phyloP scores from a whole-genome alignment of 208 protist species.

The Crithidia thermophila region DNA sequence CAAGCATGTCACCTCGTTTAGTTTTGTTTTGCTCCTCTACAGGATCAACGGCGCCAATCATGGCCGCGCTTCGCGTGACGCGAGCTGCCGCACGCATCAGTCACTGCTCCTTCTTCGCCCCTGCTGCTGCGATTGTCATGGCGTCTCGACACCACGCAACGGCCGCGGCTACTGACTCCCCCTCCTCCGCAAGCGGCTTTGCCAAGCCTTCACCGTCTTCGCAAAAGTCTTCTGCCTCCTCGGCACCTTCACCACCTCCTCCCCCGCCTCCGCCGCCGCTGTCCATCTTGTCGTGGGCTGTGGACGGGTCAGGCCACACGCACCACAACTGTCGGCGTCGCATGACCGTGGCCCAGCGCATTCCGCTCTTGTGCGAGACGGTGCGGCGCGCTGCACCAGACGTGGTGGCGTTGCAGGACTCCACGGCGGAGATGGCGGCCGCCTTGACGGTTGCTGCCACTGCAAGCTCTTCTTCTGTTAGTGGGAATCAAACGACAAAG shows the following conservation, averaged over 20 bases:
- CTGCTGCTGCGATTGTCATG: no score
- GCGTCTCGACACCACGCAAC: no score
- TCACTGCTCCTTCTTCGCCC: no score
- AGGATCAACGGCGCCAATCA: no score
- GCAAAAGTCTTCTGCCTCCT: background rate
- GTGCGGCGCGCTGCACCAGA: constrained; percentile 51
- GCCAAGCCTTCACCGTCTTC: background rate
- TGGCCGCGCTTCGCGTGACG: no score
- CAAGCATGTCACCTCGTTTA: no score
- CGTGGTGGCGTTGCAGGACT: constrained; percentile 85
- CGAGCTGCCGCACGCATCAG: no score
- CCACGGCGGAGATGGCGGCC: constrained; percentile 46
- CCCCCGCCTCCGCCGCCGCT: constrained; percentile 43
- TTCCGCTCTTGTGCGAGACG: constrained; percentile 53
- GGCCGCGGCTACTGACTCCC: no score
- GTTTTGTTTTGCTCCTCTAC: no score
- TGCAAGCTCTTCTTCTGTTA: no score
- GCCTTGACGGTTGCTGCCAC: no score
- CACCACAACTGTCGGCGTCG: constrained; percentile 62
- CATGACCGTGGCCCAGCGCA: constrained; percentile 45
- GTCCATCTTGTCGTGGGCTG: constrained; percentile 75
- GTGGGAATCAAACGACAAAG: background rate
- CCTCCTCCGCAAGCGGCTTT: no score
- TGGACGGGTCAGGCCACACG: constrained; percentile 58
- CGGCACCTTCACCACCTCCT: background rate